Conservation (phyloP, 257 asterid species). For the Agastache rugosa region DNA sequence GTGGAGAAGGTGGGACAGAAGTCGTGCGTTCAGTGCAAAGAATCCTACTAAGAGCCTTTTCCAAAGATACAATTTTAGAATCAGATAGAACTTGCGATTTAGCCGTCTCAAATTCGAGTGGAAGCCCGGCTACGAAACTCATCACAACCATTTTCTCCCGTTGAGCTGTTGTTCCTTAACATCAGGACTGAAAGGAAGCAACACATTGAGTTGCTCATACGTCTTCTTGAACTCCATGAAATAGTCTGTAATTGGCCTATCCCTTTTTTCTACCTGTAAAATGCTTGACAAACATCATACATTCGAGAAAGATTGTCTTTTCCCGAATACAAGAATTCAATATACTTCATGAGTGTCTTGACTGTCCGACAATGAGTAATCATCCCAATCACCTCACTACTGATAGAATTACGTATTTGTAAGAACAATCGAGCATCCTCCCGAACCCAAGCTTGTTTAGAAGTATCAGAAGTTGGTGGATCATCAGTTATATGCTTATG, state of each 20-base stretch:
- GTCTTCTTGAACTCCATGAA: too few relatives aligned
- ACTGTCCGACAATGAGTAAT: neutral
- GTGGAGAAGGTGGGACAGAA: too few relatives aligned
- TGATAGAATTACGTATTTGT: too few relatives aligned
- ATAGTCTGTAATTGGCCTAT: neutral
- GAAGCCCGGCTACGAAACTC: slow-evolving; percentile 18
- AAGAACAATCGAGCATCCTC: too few relatives aligned
- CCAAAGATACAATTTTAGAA: neutral
- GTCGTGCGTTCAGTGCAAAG: too few relatives aligned
- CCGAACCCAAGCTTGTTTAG: too few relatives aligned
- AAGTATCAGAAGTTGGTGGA: too few relatives aligned
- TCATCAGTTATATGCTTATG: too few relatives aligned
- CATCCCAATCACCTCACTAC: neutral
- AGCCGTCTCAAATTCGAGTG: neutral
- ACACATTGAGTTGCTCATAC: too few relatives aligned
- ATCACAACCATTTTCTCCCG: too few relatives aligned
- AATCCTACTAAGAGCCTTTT: neutral
- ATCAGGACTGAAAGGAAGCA: too few relatives aligned
- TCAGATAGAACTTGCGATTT: slow-evolving; percentile 28
- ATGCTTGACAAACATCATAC: neutral
- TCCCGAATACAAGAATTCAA: neutral
- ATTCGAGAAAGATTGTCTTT: neutral
- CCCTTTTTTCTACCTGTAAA: neutral
- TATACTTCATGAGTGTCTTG: neutral
- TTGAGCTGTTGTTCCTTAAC: too few relatives aligned